A percentile compares a stretch with the other conserved stretches of the same genome.
phyloP scores from a whole-genome alignment of 2,329 filamentous ascomycete genomes.

The Metarhizium sp. region DNA sequence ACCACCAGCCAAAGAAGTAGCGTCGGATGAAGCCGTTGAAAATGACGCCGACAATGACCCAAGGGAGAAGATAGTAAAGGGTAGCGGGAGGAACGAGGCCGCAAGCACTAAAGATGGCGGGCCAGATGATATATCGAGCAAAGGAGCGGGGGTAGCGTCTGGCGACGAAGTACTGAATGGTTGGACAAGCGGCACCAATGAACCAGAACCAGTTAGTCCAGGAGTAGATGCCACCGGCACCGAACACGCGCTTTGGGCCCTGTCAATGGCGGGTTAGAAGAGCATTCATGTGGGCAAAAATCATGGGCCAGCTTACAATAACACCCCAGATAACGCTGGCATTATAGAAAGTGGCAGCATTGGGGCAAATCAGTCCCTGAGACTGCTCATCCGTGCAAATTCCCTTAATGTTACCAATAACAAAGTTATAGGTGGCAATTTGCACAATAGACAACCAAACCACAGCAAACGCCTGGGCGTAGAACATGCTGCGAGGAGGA shows the following conservation, averaged over 20 bases:
- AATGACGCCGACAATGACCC: conserved; percentile 41
- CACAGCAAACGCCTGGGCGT: conserved; percentile 27
- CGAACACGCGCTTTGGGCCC: conserved; percentile 19
- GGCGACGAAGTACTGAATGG: conserved; percentile 36
- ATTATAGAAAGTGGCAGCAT: conserved; percentile 48
- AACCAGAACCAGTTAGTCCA: conserved; percentile 44
- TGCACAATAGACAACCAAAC: conserved; percentile 26
- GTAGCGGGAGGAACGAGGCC: conserved; percentile 43
- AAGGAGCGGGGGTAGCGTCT: conserved; percentile 23
- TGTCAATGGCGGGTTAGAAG: not conserved
- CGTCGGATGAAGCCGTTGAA: conserved; percentile 44
- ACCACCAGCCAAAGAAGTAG: conserved; percentile 45
- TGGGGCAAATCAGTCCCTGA: conserved; percentile 44
- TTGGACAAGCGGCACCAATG: conserved; percentile 35
- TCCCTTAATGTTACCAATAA: conserved; percentile 35
- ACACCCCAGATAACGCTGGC: conserved; percentile 50
- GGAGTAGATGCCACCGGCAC: conserved; percentile 25
- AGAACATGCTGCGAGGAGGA: conserved; percentile 37
- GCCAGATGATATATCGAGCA: conserved; percentile 39
- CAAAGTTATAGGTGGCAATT: conserved; percentile 24
- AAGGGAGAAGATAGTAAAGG: conserved; percentile 42
- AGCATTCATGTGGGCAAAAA: not conserved
- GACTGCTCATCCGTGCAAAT: conserved; percentile 39
- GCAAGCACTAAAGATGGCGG: conserved; percentile 39
- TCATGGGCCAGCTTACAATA: conserved; percentile 27